phyloP scores from a whole-genome alignment of 139 green algal genomes.

The Chlamydomonas sphaeroides region DNA sequence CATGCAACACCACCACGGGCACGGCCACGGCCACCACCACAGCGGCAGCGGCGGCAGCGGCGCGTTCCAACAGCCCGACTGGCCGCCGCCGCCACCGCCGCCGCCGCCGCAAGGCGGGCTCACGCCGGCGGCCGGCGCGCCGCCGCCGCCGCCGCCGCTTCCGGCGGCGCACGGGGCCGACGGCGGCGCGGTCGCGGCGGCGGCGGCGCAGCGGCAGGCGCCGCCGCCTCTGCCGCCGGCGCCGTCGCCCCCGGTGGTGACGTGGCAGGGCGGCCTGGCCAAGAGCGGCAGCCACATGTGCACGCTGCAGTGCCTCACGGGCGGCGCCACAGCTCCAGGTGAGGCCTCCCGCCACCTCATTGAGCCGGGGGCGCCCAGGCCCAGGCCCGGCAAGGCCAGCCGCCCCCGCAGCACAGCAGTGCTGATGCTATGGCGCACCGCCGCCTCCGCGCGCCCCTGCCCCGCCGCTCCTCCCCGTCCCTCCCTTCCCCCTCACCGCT shows the following conservation, averaged over 20 bases:
- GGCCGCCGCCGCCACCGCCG: not conserved
- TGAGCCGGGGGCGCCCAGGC: no score
- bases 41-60: not conserved
- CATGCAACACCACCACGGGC: no score
- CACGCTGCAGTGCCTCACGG: constrained; percentile 1
- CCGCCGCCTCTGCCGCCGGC: not conserved
- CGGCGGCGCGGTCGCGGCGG: no score
- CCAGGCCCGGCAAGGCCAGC: no score
- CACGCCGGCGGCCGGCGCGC: not conserved
- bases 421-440: no score
- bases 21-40: no score
- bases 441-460: not conserved
- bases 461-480: no score
- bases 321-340: not conserved
- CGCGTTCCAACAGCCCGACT: no score
- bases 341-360: no score
- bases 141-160: not conserved
- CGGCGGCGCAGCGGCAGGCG: not conserved
- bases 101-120: not conserved
- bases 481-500: no score
- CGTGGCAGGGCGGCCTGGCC: constrained; percentile 44
- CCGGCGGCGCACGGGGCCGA: not conserved
- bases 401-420: no score
- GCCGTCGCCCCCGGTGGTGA: not conserved
- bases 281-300: constrained; percentile 37